Base-by-base conservation (phyloP, 2,329 filamentous ascomycete species). In the Thielaviopsis punctulata region DNA sequence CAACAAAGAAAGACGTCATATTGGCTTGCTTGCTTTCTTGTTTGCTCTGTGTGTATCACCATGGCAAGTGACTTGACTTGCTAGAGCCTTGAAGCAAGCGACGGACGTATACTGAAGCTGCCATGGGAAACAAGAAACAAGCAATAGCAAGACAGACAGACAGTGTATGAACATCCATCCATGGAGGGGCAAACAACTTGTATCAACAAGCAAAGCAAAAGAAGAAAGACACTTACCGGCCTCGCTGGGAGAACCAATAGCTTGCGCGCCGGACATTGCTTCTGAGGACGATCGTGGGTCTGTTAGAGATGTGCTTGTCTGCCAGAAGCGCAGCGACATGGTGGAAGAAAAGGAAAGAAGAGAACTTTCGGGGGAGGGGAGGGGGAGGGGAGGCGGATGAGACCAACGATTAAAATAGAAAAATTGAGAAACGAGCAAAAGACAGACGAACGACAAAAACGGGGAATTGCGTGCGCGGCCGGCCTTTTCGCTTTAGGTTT, bases 301-400 rank as follows among this genome's bases (percentile, higher is more conserved):
- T 33, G 30, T 43, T 47, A 27, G 22, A 45, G 47, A 49, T 49
- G 46, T 49, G 24, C 51, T 53, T 49, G 51, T 53, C 51, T 53
- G 51, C 51, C 51, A 53, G 46, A 53, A 53, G 51, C 51, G 51
- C 51, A 53, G 47, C 51, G 63, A 62, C 65, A 68, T 65, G 57
- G 60, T 58, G 54, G 54, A 49, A 50, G 52, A 52, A 45, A 48
- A 56, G 45, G 45, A 51, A 52, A 51, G 49, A 54, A 50, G 52
- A 53, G 49, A 51, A 25, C 39, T 50, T 51, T 50, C 21, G 41
- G 33, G 47, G 47, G 45, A 45, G 22, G 39, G 45, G 45, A 45
- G 22, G 39, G 45, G 46, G 30, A 49, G 45, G 49, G 45, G 22
- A 41, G 33, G 49, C 30, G 23, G 33, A 27, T 27, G 25, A 49